Evolutionary conservation across 345 rosid genomes (phyloP), one percentile per base, ranked within the genome.

Genomic region (Gossypium australe): DNA sequence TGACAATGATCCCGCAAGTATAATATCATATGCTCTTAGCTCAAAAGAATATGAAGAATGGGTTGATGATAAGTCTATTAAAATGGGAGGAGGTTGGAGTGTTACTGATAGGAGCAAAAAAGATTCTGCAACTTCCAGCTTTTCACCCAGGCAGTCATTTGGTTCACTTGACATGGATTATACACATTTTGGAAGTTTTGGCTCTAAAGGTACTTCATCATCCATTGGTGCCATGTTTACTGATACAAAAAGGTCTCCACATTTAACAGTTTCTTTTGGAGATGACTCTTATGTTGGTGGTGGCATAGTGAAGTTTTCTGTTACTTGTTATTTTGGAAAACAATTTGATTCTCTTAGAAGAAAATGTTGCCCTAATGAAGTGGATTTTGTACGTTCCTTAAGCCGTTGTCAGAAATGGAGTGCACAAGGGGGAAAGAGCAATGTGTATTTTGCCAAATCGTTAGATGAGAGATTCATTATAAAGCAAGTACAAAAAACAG

Each of bases 371-470:
- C 94, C 97, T 12, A 85, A 77, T 53, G 89, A 88, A 76, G 83
- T 93, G 29, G 97, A 96, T 80, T 90, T 92, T 65, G 80, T 96
- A 58, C 82, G 97, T 67, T 96, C 98, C 20, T 76, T 96, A 85
- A 90, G 97, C 78, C 97, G 98, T 44, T 88, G 94, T 68, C 89
- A 80, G 79, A 90, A 84, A 77, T 96, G 98, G 99, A 86, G 83
- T 75, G 99, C 98, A 4, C 95, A 96, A 81, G 99, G 99, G 69
- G 99, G 99, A 11, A 93, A 96, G 80, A 93, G 97, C 86, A 96
- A 96, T 71, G 99, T 92, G 17, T 93, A 92, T 79, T 96, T 96
- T 51, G 98, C 97, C 20, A 96, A 87, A 84, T 92, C 99, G 9
- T 79, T 93, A 82, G 98, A 93, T 77, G 98, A 93, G 82, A 89